Evolutionary conservation across 116 monocot species (phyloP).

Genomic region (Zostera marina): DNA sequence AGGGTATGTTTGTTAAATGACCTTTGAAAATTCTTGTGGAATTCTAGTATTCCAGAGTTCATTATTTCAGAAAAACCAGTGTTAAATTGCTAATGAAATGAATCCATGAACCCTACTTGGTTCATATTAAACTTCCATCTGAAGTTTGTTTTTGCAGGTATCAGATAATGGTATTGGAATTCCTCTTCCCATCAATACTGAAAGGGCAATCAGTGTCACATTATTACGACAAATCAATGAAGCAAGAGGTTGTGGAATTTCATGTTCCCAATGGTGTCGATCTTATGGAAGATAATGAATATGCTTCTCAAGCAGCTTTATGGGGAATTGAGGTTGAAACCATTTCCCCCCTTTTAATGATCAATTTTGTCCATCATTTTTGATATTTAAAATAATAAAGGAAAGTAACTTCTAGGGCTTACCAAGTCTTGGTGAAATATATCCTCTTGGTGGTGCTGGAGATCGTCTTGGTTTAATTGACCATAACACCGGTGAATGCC

Average conservation of each 20-base stretch:
- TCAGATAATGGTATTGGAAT: conserved; percentile 63
- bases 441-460: conserved; percentile 97
- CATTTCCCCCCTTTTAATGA: background rate
- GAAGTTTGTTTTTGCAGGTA: conserved; percentile 30
- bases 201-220: conserved; percentile 12
- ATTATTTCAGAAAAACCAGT: too few species aligned
- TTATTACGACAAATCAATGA: conserved; percentile 11
- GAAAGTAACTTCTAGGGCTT: conserved; percentile 46
- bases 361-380: background rate
- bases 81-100: too few species aligned
- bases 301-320: conserved; percentile 84
- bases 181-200: conserved; percentile 31
- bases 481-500: conserved; percentile 60
- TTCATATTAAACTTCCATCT: too few species aligned
- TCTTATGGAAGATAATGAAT: conserved; percentile 51
- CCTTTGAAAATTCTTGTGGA: too few species aligned
- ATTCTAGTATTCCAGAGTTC: too few species aligned
- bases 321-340: conserved; percentile 88
- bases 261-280: conserved; percentile 61
- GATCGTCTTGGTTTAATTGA: conserved; percentile 92
- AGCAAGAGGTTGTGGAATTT: conserved; percentile 27
- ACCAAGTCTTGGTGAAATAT: conserved; percentile 92
- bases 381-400: conserved; percentile 11
- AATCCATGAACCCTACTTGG: too few species aligned
- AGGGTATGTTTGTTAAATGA: conserved; percentile 33